Conservation (phyloP, 2,329 filamentous ascomycete genomes). For the Fusarium hainanense region DNA sequence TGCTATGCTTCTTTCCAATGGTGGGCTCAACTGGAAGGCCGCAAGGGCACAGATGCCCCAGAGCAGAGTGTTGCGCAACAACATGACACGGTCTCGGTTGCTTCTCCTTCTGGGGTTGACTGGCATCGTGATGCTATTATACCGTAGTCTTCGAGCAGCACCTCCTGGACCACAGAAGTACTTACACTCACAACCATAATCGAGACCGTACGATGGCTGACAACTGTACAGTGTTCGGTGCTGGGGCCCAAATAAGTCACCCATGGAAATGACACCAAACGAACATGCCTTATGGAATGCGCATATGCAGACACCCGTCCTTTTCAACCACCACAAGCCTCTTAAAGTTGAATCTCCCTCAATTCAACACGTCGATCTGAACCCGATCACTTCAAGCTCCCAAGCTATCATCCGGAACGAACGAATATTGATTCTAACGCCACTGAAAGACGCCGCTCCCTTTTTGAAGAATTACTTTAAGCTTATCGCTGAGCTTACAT, state of each 20-base stretch:
- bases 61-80: constrained; percentile 74
- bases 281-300: constrained; percentile 91
- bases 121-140: constrained; percentile 82
- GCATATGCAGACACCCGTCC: constrained; percentile 89
- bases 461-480: constrained; percentile 94
- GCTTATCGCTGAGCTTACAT: constrained; percentile 87
- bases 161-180: constrained; percentile 93
- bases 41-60: constrained; percentile 83
- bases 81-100: constrained; percentile 81
- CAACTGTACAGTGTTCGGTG: constrained; percentile 83
- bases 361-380: constrained; percentile 85
- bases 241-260: constrained; percentile 94
- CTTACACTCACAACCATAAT: neutral
- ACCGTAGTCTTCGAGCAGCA: constrained; percentile 84
- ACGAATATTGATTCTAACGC: constrained; percentile 90
- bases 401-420: constrained; percentile 85
- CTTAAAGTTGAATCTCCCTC: constrained; percentile 83
- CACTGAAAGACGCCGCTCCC: constrained; percentile 86
- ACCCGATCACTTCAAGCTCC: constrained; percentile 82
- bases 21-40: constrained; percentile 92
- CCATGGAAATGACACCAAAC: constrained; percentile 93
- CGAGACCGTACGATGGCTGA: constrained; percentile 25
- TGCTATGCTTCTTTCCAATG: constrained; percentile 88
- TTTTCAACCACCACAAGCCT: constrained; percentile 95
- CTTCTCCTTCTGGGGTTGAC: constrained; percentile 77